These are phyloP conservation scores for Ascochyta viciae-villosae DNA, from an alignment of 2,329 filamentous ascomycete species.

Conservation along the genomic window DNA sequence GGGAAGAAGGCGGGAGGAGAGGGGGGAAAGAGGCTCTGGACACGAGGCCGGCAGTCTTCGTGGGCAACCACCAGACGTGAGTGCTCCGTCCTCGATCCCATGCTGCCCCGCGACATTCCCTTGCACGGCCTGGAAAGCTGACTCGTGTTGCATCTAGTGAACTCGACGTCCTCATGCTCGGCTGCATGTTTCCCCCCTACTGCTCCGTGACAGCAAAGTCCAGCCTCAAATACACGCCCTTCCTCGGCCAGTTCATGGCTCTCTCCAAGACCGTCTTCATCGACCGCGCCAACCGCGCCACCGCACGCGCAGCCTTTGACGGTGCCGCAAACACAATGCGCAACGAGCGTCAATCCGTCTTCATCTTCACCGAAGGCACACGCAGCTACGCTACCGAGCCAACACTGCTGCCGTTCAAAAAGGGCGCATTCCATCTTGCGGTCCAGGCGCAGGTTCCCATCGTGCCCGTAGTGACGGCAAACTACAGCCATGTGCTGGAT, in stretches of 20 bases:
- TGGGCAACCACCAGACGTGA: constrained; percentile 90
- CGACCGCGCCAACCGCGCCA: constrained; percentile 83
- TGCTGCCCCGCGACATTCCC: neutral
- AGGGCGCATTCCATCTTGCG: constrained; percentile 95
- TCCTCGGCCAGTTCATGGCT: constrained; percentile 91
- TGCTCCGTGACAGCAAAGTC: constrained; percentile 94
- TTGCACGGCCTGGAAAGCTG: neutral
- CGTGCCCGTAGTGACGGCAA: constrained; percentile 73
- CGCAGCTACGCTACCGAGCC: constrained; percentile 86
- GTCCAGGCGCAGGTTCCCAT: constrained; percentile 93
- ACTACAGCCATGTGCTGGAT: constrained; percentile 58
- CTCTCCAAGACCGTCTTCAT: constrained; percentile 93
- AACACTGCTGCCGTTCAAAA: constrained; percentile 92
- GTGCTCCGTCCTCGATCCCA: constrained; percentile 21
- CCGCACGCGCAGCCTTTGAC: constrained; percentile 84
- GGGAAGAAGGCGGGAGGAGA: constrained; percentile 37
- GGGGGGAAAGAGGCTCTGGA: constrained; percentile 43
- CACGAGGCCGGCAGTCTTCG: constrained; percentile 80
- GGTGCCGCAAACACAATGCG: constrained; percentile 83
- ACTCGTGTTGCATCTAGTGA: constrained; percentile 57
- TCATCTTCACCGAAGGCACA: constrained; percentile 92
- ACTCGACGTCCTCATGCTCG: constrained; percentile 91
- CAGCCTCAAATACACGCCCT: constrained; percentile 76
- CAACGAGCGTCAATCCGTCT: constrained; percentile 70
- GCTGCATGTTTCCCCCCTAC: constrained; percentile 86